These are phyloP conservation scores for Fusarium metavorans DNA, from an alignment of 2,329 filamentous ascomycete species.

Conservation along the genomic window DNA sequence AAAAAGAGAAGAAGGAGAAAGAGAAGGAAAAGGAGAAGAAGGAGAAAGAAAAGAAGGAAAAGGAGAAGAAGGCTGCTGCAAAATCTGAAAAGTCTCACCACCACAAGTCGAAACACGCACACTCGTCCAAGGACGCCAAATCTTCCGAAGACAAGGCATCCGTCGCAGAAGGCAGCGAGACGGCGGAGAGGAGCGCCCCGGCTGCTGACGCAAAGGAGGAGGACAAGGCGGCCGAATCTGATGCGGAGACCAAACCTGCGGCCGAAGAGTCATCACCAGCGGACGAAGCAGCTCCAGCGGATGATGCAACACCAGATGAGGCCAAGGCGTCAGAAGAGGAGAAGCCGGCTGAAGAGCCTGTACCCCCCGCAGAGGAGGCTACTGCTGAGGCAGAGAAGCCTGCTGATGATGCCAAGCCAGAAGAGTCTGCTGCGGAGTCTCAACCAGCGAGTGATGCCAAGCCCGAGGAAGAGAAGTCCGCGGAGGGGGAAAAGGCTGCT, in stretches of 20 bases:
- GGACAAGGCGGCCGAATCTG: conserved; percentile 6
- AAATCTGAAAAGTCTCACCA: conserved; percentile 36
- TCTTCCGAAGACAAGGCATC: conserved; percentile 11
- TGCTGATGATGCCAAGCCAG: conserved; percentile 9
- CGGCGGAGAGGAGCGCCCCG: conserved; percentile 6
- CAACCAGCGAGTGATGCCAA: conserved; percentile 3
- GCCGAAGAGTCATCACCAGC: not conserved
- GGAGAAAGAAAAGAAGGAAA: conserved; percentile 25
- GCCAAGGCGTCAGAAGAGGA: not conserved
- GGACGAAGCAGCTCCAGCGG: not conserved
- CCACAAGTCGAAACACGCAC: conserved; percentile 37
- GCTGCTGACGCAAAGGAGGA: conserved; percentile 10
- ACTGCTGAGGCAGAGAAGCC: conserved; percentile 1
- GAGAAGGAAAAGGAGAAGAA: conserved; percentile 33
- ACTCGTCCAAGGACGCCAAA: conserved; percentile 20
- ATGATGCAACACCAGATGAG: not conserved
- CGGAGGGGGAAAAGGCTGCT: not conserved
- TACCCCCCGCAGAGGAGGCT: not conserved
- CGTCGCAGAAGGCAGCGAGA: conserved; percentile 1
- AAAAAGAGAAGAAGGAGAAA: conserved; percentile 50
- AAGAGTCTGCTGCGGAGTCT: not conserved
- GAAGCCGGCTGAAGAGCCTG: conserved; percentile 1
- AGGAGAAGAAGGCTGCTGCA: conserved; percentile 33
- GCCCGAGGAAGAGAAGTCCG: not conserved
- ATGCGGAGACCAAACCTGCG: conserved; percentile 11